These are phyloP conservation scores for Penicillium verhagenii DNA, from an alignment of 495 filamentous ascomycete genomes.

Conservation along the genomic window DNA sequence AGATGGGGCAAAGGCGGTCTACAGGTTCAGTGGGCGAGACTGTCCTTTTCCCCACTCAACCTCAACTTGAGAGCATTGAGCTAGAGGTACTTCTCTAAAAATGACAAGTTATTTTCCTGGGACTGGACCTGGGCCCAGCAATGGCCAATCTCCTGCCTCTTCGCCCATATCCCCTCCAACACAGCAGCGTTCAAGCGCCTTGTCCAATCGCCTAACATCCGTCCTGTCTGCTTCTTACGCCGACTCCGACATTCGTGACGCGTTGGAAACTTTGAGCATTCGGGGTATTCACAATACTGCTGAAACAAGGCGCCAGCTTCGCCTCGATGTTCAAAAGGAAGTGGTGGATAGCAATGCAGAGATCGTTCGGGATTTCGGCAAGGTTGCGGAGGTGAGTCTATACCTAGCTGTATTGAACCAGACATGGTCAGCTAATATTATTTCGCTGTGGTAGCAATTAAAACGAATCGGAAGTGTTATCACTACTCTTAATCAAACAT, in stretches of 20 bases:
- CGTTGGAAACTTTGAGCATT: slow-evolving; percentile 73
- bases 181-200: slow-evolving; percentile 56
- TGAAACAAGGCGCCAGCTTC: slow-evolving; percentile 75
- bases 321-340: slow-evolving; percentile 86
- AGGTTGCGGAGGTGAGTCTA: slow-evolving; percentile 77
- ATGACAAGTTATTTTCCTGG: slow-evolving; percentile 47
- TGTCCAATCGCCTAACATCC: slow-evolving; percentile 73
- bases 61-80: slow-evolving; percentile 4
- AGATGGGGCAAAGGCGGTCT: slow-evolving; percentile 24
- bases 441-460: slow-evolving; percentile 62
- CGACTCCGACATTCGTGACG: slow-evolving; percentile 87
- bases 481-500: slow-evolving; percentile 72
- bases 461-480: slow-evolving; percentile 80
- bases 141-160: slow-evolving; percentile 30
- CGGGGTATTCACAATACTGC: slow-evolving; percentile 70
- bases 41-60: slow-evolving; percentile 21
- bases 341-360: slow-evolving; percentile 91
- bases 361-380: slow-evolving; percentile 85
- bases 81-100: slow-evolving; percentile 6
- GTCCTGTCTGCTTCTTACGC: slow-evolving; percentile 91
- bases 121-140: slow-evolving; percentile 26
- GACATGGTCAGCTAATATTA: slow-evolving; percentile 8
- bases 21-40: slow-evolving; percentile 8
- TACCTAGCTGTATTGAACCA: neutral
- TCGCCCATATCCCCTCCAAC: slow-evolving; percentile 36